phyloP scores from a whole-genome alignment of 164 flowering plant genomes.

The Tetrastigma voinierianum region DNA sequence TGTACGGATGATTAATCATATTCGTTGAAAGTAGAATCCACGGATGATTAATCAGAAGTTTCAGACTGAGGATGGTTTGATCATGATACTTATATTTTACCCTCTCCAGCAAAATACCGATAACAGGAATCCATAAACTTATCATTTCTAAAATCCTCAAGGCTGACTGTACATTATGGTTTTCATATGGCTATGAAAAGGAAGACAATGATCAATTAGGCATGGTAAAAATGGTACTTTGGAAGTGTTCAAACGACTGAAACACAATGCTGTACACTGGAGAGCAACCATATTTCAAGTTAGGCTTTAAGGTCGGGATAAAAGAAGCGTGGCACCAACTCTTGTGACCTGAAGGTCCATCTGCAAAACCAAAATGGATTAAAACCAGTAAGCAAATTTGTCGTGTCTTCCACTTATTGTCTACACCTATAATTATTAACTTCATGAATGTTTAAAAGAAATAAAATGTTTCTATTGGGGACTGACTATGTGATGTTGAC shows the following conservation, averaged over 20 bases:
- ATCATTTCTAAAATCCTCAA: no score
- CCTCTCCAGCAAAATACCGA: background rate
- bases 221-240: background rate
- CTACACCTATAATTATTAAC: background rate
- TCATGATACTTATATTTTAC: background rate
- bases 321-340: conserved; percentile 70
- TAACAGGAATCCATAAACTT: no score
- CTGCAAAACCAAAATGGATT: conserved; percentile 29
- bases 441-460: background rate
- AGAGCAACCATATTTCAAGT: conserved; percentile 46
- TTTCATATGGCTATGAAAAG: background rate
- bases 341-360: conserved; percentile 87
- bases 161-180: no score
- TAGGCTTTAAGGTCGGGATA: conserved; percentile 65
- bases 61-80: background rate
- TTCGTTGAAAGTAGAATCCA: background rate
- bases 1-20: no score
- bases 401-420: background rate
- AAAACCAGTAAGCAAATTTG: background rate
- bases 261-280: conserved; percentile 85
- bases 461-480: background rate
- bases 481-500: background rate
- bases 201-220: background rate
- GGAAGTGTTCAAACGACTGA: background rate
- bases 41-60: background rate